These are phyloP conservation scores for Abrus precatorius DNA, from an alignment of 306 rosid species.

Conservation along the genomic window DNA sequence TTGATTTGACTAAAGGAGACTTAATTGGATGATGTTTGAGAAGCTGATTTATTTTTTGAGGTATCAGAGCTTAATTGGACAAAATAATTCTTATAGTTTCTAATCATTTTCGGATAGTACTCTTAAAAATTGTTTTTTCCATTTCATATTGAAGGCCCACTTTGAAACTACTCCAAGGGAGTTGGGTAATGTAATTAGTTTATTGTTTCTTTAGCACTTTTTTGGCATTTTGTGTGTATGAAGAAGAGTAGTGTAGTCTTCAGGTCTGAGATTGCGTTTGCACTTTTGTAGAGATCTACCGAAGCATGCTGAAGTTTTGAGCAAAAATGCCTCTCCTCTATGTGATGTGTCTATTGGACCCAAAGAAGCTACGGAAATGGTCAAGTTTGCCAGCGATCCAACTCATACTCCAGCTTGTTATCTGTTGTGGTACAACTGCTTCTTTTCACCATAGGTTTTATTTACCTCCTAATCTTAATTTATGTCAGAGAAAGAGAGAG, in stretches of 20 bases:
- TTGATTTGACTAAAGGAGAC: conserved; percentile 24
- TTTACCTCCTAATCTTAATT: no score
- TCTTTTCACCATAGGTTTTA: no score
- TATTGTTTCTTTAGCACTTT: background rate
- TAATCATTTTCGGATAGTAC: background rate
- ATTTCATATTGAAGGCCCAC: conserved; percentile 63
- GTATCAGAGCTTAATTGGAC: conserved; percentile 17
- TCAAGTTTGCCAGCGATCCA: no score
- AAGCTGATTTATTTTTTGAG: conserved; percentile 35
- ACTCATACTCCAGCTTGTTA: background rate
- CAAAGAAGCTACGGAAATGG: no score
- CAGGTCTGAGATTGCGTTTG: conserved; percentile 28
- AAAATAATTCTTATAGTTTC: conserved; percentile 8
- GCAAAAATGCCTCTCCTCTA: conserved; percentile 51
- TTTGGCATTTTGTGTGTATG: background rate
- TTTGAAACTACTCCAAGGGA: conserved; percentile 64
- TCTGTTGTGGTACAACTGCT: background rate
- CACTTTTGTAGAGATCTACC: conserved; percentile 59
- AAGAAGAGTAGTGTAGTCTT: background rate
- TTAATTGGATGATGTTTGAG: conserved; percentile 21
- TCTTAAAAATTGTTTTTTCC: conserved; percentile 10
- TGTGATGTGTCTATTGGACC: background rate
- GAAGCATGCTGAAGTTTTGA: conserved; percentile 74
- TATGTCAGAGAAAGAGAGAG: no score
- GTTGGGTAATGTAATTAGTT: conserved; percentile 53